Percentiles rank a stretch among this genome's conserved stretches.
These are phyloP conservation scores for Tremellales sp. DNA, from an alignment of 1,284 basidiomycete species.

Conservation along the genomic window DNA sequence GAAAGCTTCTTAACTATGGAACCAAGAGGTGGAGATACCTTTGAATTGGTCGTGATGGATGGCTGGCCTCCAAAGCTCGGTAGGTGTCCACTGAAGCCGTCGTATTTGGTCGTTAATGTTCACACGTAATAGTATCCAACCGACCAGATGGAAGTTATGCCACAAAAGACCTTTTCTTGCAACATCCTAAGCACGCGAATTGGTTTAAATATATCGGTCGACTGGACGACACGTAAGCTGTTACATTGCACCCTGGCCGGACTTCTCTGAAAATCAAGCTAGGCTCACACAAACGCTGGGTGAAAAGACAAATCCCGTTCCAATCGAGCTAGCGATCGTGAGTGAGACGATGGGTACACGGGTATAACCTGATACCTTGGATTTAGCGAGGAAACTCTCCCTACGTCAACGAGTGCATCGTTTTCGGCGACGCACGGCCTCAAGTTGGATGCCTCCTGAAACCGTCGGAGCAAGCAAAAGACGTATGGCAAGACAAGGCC, in stretches of 20 bases:
- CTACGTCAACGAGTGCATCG: slow-evolving; percentile 54
- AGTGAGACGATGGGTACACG: slow-evolving; percentile 11
- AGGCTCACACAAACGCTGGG: slow-evolving; percentile 49
- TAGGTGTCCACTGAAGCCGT: too few relatives aligned
- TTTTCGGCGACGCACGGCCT: slow-evolving; percentile 58
- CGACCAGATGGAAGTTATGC: slow-evolving; percentile 59
- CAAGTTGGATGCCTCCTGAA: slow-evolving; percentile 58
- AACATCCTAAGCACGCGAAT: slow-evolving; percentile 50
- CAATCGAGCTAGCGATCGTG: slow-evolving; percentile 46
- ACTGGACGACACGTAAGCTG: slow-evolving; percentile 63
- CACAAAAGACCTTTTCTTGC: slow-evolving; percentile 58
- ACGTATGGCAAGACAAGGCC: slow-evolving; percentile 48
- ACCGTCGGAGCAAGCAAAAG: slow-evolving; percentile 53
- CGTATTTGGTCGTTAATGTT: too few relatives aligned
- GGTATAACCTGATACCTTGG: background rate
- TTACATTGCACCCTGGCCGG: too few relatives aligned
- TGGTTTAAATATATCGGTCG: slow-evolving; percentile 59
- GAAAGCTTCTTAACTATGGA: slow-evolving; percentile 53
- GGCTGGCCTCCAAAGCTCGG: slow-evolving; percentile 59
- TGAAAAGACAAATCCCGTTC: slow-evolving; percentile 59
- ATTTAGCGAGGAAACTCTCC: slow-evolving; percentile 47
- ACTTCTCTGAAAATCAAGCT: too few relatives aligned
- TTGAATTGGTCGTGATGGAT: slow-evolving; percentile 56
- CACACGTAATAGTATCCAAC: too few relatives aligned
- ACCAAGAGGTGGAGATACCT: slow-evolving; percentile 51